A percentile compares a stretch with the other conserved stretches of the same genome.
These are phyloP conservation scores for Stephania japonica DNA, from an alignment of 164 flowering plant species.

Conservation along the genomic window DNA sequence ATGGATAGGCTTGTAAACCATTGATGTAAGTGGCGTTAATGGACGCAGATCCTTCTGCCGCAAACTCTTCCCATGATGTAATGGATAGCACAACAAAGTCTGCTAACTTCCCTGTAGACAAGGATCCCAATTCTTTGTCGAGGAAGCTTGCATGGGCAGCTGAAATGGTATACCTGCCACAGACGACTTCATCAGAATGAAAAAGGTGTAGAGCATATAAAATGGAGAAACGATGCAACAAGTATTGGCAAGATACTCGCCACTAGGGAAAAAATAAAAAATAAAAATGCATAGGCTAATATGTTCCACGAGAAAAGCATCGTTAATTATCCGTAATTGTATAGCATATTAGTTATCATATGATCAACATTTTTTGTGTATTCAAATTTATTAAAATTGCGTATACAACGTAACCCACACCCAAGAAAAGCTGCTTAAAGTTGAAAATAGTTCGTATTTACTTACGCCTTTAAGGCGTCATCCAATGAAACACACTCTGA, in stretches of 20 bases:
- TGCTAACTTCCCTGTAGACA: constrained; percentile 80
- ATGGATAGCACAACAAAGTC: constrained; percentile 78
- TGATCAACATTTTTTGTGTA: neutral
- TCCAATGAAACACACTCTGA: constrained; percentile 54
- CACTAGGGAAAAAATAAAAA: too few relatives aligned
- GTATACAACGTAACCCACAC: neutral
- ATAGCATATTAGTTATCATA: neutral
- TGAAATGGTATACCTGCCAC: constrained; percentile 72
- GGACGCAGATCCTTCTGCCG: constrained; percentile 42
- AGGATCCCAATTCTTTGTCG: constrained; percentile 68
- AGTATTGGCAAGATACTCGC: neutral
- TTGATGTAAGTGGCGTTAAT: constrained; percentile 76
- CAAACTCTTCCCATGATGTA: constrained; percentile 59
- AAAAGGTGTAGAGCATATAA: neutral
- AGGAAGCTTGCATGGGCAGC: constrained; percentile 87
- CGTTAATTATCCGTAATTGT: too few relatives aligned
- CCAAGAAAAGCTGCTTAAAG: neutral
- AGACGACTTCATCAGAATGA: neutral
- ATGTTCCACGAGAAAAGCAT: neutral
- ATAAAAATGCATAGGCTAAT: neutral
- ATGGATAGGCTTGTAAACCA: constrained; percentile 57
- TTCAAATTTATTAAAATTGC: neutral
- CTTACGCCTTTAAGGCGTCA: constrained; percentile 86
- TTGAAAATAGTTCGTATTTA: neutral
- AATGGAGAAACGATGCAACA: neutral